Evolutionary conservation across 768 basidiomycete genomes (phyloP), one percentile per base, ranked within the genome.

Genomic region (Boletus vinaceobasis): DNA sequence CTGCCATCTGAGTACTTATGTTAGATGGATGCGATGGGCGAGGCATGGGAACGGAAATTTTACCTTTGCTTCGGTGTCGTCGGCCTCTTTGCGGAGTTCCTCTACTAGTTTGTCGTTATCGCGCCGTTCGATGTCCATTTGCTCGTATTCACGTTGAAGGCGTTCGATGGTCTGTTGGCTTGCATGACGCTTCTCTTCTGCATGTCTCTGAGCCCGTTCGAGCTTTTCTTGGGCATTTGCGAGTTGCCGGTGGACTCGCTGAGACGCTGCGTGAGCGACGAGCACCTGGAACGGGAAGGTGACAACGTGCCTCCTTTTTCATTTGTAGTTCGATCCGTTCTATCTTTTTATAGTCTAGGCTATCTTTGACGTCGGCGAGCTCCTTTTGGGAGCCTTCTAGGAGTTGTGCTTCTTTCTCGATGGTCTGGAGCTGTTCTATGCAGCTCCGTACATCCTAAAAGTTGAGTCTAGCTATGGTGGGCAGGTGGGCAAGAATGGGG

Each of bases 191-290:
- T 88, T 89, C 53, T 94, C 92, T 68, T 90, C 88, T 7, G 86
- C 86, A 58, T 89, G 87, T 56, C 81, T 79, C 64, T 90, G 85
- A 1, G 88, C 87, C 27, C 90, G 82, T 52, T 87, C 84, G 9
- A 93, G 79, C 69, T 92, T 93, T 60, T 91, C 88, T 43, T 83
- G 79, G 5, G 93, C 93, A 67, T 94, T 93, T 8, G 76, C 72
- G 11, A 91, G 75, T 66, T 95, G 93, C 56, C 87, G 86, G 58
- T 81, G 75, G n/a, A 90, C 83, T 47, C 92, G 89, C 90, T 96
- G 58, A 23, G 27, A 55, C 14, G 35, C 1, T 31, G 5, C 15
- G 17, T 58, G 42, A 52, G 50, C 29, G 42, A 52, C 2, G 19
- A 21, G 31, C 23, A 26, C n/a, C 43, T 9, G 33, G 15, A 43